Conservation (phyloP, 306 rosid species). For the Vigna reflexopilosa region DNA sequence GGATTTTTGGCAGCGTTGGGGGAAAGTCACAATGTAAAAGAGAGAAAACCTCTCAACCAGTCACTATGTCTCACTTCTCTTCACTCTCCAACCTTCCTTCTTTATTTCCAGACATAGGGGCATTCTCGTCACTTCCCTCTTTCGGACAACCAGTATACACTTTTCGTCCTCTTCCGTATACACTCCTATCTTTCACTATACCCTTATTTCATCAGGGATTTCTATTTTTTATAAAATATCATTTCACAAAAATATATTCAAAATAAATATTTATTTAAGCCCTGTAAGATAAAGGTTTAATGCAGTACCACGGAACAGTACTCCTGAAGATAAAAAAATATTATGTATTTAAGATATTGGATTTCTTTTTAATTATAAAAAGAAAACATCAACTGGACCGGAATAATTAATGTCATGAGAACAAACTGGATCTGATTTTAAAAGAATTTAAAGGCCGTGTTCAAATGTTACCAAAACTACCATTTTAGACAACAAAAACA, state of each 20-base stretch:
- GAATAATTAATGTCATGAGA: background rate
- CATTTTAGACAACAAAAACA: no score
- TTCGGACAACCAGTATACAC: slow-evolving; percentile 83
- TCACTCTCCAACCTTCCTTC: slow-evolving; percentile 38
- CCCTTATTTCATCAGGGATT: background rate
- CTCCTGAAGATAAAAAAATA: background rate
- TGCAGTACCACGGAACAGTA: slow-evolving; percentile 12
- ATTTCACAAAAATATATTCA: no score
- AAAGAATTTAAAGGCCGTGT: no score
- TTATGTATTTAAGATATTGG: background rate
- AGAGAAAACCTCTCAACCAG: slow-evolving; percentile 44
- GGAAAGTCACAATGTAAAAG: slow-evolving; percentile 5
- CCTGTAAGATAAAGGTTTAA: no score
- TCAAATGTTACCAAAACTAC: no score
- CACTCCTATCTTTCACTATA: background rate
- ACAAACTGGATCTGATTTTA: background rate
- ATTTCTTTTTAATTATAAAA: background rate
- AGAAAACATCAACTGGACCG: background rate
- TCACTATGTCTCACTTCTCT: slow-evolving; percentile 37
- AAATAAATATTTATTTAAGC: background rate
- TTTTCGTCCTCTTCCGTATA: slow-evolving; percentile 93
- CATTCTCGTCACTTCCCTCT: slow-evolving; percentile 40
- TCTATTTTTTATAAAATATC: background rate
- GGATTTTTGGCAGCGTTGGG: background rate
- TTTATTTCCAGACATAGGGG: slow-evolving; percentile 29